Base-by-base conservation (phyloP, 306 rosid species). In the Vicia faba region DNA sequence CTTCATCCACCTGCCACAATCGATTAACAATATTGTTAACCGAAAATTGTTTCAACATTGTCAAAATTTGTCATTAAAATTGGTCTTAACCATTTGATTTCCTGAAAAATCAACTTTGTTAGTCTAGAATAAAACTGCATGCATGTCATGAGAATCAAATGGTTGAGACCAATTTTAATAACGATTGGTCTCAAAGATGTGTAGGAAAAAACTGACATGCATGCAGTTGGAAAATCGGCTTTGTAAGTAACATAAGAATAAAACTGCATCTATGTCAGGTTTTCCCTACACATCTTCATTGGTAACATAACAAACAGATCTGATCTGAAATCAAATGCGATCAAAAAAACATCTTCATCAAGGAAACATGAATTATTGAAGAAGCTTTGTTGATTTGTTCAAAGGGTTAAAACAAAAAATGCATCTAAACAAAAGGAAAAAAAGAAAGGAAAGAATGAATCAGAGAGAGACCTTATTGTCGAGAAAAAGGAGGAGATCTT, bases 1-100 rank as follows among this genome's bases (percentile, higher is more conserved):
- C 89, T 62, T 64, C 81, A 60, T 87, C 93, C 39, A 89, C 89
- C 98, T 89, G 86, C 28, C 57, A 33, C 45, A 68, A 43, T 25
- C 54, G 70, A 45, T 35, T 8, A 41, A 28, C 5, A 20, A 11
- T 11, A 49, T 35, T 12, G 55, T 68, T 48, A 12, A 9, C 33
- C 7, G 12, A 40, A 51, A 26, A 13, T 70, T 44, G 40, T 45
- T 12, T 12, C 10, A 59, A 10, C 40, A 23, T 40, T 63, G 2
- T 9, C 14, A 4, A 46, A 46, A 50, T 33, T 53, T 2, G 5
- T 19, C 49, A 38, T 54, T 33, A 7, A 33, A 33, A 33, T 33
- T 33, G 2, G 38, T 33, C 38, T 7, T 7, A 33, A 33, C 38
- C 38, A 1, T 7, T 33, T 33, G 38, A 33, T 29, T 5, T 5